Conservation (phyloP, 441 rosid genomes). For the Kokia cookei region DNA sequence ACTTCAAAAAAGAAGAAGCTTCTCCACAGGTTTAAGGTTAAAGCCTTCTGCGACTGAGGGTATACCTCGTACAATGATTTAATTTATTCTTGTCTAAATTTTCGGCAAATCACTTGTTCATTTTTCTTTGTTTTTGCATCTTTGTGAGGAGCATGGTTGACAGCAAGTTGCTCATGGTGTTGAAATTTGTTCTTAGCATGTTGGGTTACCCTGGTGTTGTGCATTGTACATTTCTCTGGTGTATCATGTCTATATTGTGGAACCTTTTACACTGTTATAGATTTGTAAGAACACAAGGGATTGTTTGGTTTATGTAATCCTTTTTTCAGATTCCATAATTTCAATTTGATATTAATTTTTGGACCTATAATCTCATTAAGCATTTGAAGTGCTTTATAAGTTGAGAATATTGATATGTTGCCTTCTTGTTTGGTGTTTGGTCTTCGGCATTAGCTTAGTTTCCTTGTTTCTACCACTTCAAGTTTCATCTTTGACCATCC, state of each 20-base stretch:
- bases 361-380: not conserved
- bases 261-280: not conserved
- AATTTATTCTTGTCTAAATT: not conserved
- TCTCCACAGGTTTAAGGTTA: slow-evolving; percentile 77
- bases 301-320: slow-evolving; percentile 2
- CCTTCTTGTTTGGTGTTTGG: not conserved
- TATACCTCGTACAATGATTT: not conserved
- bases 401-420: not conserved
- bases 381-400: not conserved
- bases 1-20: slow-evolving; percentile 85
- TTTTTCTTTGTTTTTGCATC: slow-evolving; percentile 4
- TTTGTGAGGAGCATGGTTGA: slow-evolving; percentile 7
- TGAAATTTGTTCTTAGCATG: slow-evolving; percentile 16
- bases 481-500: not conserved
- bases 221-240: slow-evolving; percentile 12
- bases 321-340: not conserved
- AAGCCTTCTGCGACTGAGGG: slow-evolving; percentile 44
- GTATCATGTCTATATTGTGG: slow-evolving; percentile 5
- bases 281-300: not conserved
- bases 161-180: slow-evolving; percentile 5
- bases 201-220: slow-evolving; percentile 5
- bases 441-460: not conserved
- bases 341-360: not conserved
- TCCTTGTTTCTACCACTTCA: not conserved
- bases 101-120: slow-evolving; percentile 5